Evolutionary conservation across 2,329 filamentous ascomycete species (phyloP).

Genomic region (Aspergillus sp.): DNA sequence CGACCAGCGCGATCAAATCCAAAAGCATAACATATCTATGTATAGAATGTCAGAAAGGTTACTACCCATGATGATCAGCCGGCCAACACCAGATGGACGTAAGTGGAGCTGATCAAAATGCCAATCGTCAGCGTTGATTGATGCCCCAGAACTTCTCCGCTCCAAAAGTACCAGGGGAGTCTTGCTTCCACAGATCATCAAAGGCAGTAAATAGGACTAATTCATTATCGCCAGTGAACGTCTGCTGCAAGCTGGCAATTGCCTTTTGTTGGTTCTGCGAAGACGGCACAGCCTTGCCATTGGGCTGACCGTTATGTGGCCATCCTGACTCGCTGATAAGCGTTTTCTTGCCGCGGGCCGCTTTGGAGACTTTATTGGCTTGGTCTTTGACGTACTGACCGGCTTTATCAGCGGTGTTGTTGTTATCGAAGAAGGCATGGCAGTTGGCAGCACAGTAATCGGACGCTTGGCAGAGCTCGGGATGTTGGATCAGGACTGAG

Average conservation of each 20-base stretch:
- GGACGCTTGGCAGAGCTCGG: conserved; percentile 68
- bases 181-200: conserved; percentile 77
- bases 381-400: conserved; percentile 67
- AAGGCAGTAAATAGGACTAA: conserved; percentile 77
- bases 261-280: conserved; percentile 66
- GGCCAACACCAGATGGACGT: neutral
- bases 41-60: neutral
- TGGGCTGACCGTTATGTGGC: conserved; percentile 68
- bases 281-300: conserved; percentile 69
- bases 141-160: conserved; percentile 80
- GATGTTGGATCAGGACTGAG: conserved; percentile 65
- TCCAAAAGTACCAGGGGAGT: conserved; percentile 62
- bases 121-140: conserved; percentile 9
- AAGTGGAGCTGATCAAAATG: neutral
- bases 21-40: neutral
- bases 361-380: conserved; percentile 48
- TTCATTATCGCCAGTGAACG: conserved; percentile 50
- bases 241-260: conserved; percentile 62
- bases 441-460: conserved; percentile 81
- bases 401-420: conserved; percentile 60
- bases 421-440: conserved; percentile 79
- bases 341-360: conserved; percentile 60
- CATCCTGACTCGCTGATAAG: conserved; percentile 84
- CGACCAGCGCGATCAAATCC: neutral
- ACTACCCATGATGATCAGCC: no score